Evolutionary conservation across 2,329 filamentous ascomycete species (phyloP), one percentile per base, ranked within the genome.

Genomic region (Cryphonectria parasitica): DNA sequence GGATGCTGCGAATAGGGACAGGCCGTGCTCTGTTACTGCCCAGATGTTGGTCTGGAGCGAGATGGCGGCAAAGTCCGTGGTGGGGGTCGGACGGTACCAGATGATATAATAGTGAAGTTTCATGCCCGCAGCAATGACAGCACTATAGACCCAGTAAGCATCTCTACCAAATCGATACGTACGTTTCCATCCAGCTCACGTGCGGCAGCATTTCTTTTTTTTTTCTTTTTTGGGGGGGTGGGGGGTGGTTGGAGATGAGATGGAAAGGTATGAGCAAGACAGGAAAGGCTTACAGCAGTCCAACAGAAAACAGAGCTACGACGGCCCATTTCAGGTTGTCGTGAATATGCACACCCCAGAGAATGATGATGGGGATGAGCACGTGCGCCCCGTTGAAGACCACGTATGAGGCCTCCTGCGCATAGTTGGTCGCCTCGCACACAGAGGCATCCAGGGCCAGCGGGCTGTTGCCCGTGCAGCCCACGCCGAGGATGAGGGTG

Each of bases 1-100:
- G 7, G 71, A 68, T 49, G 66, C 67, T 19, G 71, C 71, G 11
- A 72, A 72, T 0, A 72, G 64, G 11, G 71, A 72, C n/a, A 72
- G 58, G 1, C 71, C 71, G 58, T 72, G 71, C 39, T 72, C 71
- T 2, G 52, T 34, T 8, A 69, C 62, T 2, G 71, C 69, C 71
- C 71, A 72, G 31, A 71, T 64, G 49, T 64, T 62, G 41, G 56
- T 65, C 8, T 45, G 31, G 49, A 71, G 68, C 71, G 69, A 71
- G 4, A 63, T 54, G 2, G 45, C n/a, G 25, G 64, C 49, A 13
- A 22, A 25, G 25, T 64, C 25, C 15, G 68, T 66, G 15, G 63
- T 41, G 31, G 58, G 45, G 7, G 62, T 43, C 2, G 69, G 58
- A 25, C 71, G 60, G 66, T 66, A 72, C 5, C 6, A 31, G 1